A percentile compares a stretch with the other conserved stretches of the same genome.
These are phyloP conservation scores for Spergularia azorica DNA, from an alignment of 179 eudicot species.

Conservation along the genomic window DNA sequence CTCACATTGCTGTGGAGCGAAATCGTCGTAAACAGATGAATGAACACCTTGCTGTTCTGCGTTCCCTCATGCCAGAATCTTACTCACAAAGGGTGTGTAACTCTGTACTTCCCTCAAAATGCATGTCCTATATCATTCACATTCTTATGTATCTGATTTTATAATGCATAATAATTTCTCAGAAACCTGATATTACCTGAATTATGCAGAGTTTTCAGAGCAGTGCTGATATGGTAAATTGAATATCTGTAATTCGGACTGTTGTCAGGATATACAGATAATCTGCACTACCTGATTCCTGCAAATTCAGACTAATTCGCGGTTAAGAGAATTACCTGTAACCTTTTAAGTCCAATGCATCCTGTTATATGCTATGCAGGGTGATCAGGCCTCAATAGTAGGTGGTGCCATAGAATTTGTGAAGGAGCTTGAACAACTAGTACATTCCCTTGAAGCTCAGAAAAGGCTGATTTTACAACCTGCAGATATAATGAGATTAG, in stretches of 20 bases:
- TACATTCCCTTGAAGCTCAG: slow-evolving; percentile 75
- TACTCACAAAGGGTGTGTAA: slow-evolving; percentile 71
- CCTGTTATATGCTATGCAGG: slow-evolving; percentile 37
- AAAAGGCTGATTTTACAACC: slow-evolving; percentile 38
- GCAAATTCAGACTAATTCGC: background rate
- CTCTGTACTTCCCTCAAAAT: background rate
- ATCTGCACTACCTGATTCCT: no score
- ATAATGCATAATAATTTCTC: background rate
- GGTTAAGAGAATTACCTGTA: background rate
- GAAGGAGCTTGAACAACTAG: slow-evolving; percentile 77
- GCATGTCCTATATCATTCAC: background rate
- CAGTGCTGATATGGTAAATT: no score
- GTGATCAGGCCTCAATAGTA: slow-evolving; percentile 96
- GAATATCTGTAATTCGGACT: no score
- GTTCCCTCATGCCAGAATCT: slow-evolving; percentile 93
- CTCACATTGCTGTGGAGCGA: slow-evolving; percentile 90
- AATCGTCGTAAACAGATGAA: slow-evolving; percentile 95
- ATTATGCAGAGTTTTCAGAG: no score
- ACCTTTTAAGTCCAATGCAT: background rate
- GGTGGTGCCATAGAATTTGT: slow-evolving; percentile 94
- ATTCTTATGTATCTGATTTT: background rate
- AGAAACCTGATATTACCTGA: no score
- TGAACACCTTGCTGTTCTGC: slow-evolving; percentile 74
- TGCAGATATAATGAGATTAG: slow-evolving; percentile 14
- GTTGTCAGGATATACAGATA: no score